These are phyloP conservation scores for Helianthus annuus DNA, from an alignment of 129 eudicot species.

Conservation along the genomic window DNA sequence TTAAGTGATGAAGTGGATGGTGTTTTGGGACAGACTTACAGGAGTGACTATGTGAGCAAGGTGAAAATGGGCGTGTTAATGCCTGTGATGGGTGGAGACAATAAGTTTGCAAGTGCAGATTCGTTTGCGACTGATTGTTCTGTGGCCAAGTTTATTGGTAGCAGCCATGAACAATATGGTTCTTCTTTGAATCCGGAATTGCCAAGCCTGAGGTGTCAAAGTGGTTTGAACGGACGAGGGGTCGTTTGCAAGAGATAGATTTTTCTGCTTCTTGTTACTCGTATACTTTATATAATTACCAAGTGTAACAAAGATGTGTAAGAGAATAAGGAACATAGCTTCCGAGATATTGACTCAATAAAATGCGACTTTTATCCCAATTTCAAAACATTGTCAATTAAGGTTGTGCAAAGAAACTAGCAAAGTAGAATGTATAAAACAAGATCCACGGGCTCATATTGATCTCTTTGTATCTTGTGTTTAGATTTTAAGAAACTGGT, in stretches of 20 bases:
- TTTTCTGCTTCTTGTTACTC: slow-evolving; percentile 12
- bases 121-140: slow-evolving; percentile 56
- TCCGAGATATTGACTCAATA: slow-evolving; percentile 13
- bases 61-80: slow-evolving; percentile 63
- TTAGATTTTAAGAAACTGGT: too few relatives aligned
- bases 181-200: slow-evolving; percentile 30
- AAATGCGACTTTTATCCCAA: not conserved
- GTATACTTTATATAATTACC: slow-evolving; percentile 2
- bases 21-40: slow-evolving; percentile 61
- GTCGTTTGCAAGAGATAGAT: slow-evolving; percentile 70
- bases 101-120: slow-evolving; percentile 41
- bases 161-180: not conserved
- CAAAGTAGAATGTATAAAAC: too few relatives aligned
- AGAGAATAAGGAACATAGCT: slow-evolving; percentile 3
- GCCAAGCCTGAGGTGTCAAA: slow-evolving; percentile 58
- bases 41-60: slow-evolving; percentile 55
- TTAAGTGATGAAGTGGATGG: slow-evolving; percentile 54
- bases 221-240: slow-evolving; percentile 56
- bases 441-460: too few relatives aligned
- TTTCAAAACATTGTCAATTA: not conserved
- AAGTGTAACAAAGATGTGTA: slow-evolving; percentile 1
- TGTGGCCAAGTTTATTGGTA: slow-evolving; percentile 43
- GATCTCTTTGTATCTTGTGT: too few relatives aligned
- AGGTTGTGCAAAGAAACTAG: too few relatives aligned
- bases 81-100: slow-evolving; percentile 75